Conservation (phyloP, 495 filamentous ascomycete species). For the Eremomyces bilateralis region DNA sequence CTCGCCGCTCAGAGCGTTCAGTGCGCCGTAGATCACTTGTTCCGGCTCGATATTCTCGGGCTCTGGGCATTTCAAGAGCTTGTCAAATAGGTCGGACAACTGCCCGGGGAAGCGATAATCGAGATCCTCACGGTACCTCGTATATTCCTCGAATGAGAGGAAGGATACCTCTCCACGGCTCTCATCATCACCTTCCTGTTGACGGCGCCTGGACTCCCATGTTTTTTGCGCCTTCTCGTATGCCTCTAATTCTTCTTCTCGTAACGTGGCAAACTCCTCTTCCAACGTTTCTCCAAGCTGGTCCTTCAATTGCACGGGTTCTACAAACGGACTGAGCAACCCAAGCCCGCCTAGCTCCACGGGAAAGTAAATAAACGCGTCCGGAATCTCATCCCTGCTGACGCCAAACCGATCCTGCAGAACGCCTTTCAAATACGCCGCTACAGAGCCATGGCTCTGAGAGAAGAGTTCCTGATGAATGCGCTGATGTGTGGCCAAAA, state of each 20-base stretch:
- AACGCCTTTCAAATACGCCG: conserved; percentile 9
- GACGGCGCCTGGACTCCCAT: conserved; percentile 12
- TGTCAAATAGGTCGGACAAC: conserved; percentile 9
- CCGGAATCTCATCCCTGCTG: conserved; percentile 11
- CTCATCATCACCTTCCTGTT: neutral
- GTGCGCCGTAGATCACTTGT: conserved; percentile 4
- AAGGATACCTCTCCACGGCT: conserved; percentile 15
- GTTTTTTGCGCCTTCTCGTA: conserved; percentile 19
- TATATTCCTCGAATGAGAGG: conserved; percentile 28
- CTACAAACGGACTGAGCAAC: conserved; percentile 32
- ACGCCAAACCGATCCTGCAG: conserved; percentile 10
- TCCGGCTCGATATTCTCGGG: conserved; percentile 5
- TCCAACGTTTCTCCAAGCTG: conserved; percentile 3
- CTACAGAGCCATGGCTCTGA: conserved; percentile 3
- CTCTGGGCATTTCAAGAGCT: too few species aligned
- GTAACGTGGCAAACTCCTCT: conserved; percentile 16
- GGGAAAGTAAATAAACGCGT: conserved; percentile 24
- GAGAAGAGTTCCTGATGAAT: conserved; percentile 12
- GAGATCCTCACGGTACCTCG: conserved; percentile 20
- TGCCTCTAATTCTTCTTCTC: conserved; percentile 18
- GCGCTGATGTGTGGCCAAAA: conserved; percentile 11
- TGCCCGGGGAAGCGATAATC: conserved; percentile 13
- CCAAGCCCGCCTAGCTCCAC: conserved; percentile 34
- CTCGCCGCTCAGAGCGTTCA: neutral
- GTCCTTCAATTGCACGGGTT: conserved; percentile 17